A percentile compares a stretch with the other conserved stretches of the same genome.
Conservation (phyloP, 78 protist genomes). For the Diacronema lutheri region DNA sequence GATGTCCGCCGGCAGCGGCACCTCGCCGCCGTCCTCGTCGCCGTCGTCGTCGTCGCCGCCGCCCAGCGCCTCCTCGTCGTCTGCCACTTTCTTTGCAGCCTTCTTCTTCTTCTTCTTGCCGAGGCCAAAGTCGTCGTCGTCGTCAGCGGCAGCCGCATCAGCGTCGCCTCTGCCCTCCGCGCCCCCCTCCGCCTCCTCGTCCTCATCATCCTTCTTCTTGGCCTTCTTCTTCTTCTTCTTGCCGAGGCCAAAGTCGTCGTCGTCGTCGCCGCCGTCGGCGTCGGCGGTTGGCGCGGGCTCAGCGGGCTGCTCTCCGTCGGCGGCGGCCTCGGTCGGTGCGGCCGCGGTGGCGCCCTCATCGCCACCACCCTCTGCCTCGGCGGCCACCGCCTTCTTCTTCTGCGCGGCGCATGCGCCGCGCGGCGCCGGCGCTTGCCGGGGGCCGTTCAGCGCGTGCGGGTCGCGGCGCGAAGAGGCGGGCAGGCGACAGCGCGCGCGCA, state of each 20-base stretch:
- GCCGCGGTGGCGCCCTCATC: no score
- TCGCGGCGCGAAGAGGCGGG: no score
- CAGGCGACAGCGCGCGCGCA: no score
- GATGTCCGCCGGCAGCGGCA: background rate
- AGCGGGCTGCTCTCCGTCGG: background rate
- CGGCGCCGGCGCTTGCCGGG: no score
- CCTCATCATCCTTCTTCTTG: background rate
- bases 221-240: background rate
- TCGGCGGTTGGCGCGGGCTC: no score
- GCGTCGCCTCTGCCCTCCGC: no score
- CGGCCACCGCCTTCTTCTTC: conserved; percentile 24
- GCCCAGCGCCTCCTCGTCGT: background rate
- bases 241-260: background rate
- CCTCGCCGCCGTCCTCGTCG: background rate
- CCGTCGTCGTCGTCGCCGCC: background rate
- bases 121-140: background rate
- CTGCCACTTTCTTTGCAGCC: background rate
- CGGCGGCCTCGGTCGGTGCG: background rate
- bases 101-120: background rate
- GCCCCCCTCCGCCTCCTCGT: background rate
- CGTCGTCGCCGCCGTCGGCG: background rate
- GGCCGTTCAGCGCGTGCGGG: no score
- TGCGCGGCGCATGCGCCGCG: background rate
- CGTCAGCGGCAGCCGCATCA: background rate
- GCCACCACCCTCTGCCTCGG: background rate